These are phyloP conservation scores for Lanmaoa pseudosensibilis DNA, from an alignment of 768 basidiomycete species.

Conservation along the genomic window DNA sequence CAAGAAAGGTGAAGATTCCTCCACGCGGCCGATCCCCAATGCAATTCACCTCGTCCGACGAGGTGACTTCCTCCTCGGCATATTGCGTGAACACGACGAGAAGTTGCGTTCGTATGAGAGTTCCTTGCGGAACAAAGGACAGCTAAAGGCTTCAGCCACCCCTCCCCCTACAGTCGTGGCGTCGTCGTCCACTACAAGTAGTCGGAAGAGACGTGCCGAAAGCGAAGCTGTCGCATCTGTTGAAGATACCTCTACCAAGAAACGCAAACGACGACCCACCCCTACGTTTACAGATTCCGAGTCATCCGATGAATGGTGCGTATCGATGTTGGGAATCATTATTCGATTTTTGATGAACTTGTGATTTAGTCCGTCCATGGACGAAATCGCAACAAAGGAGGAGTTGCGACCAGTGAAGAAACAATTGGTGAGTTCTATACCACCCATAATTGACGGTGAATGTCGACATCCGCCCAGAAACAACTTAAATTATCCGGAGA, in stretches of 20 bases:
- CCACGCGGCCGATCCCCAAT: conserved; percentile 89
- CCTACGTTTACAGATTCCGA: conserved; percentile 96
- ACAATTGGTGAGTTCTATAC: conserved; percentile 65
- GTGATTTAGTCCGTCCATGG: conserved; percentile 84
- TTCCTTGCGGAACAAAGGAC: conserved; percentile 68
- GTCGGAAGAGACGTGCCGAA: conserved; percentile 75
- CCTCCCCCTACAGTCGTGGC: conserved; percentile 73
- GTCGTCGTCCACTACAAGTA: conserved; percentile 59
- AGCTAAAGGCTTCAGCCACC: conserved; percentile 69
- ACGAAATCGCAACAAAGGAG: conserved; percentile 89
- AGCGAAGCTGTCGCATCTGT: conserved; percentile 83
- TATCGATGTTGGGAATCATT: conserved; percentile 13
- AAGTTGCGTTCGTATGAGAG: conserved; percentile 87
- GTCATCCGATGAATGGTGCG: conserved; percentile 88
- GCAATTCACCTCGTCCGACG: conserved; percentile 97
- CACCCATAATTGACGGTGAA: not conserved
- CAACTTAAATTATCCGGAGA: conserved; percentile 92
- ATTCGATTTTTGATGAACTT: conserved; percentile 6
- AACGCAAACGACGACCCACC: conserved; percentile 91
- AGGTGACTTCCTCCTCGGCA: conserved; percentile 87
- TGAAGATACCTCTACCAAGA: conserved; percentile 63
- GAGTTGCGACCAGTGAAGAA: conserved; percentile 95
- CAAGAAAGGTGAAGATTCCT: conserved; percentile 87
- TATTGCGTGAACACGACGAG: conserved; percentile 86
- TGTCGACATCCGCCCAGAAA: conserved; percentile 57